Conservation (phyloP, 306 rosid species). For the Mimosa pudica region DNA sequence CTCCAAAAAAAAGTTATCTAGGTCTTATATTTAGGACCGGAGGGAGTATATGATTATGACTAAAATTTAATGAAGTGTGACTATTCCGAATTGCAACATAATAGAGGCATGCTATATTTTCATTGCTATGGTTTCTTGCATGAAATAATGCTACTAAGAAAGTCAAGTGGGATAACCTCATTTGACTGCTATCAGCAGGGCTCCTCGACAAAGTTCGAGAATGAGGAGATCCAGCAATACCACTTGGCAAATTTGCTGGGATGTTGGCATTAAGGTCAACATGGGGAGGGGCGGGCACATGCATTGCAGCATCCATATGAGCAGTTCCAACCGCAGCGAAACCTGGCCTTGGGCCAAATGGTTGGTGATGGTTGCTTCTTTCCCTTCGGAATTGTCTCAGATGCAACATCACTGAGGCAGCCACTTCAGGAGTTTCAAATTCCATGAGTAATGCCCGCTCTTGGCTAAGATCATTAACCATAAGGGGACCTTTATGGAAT, state of each 20-base stretch:
- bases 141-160: constrained; percentile 59
- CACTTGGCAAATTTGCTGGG: constrained; percentile 46
- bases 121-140: constrained; percentile 62
- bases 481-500: constrained; percentile 63
- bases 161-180: constrained; percentile 61
- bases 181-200: constrained; percentile 55
- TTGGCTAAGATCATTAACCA: constrained; percentile 71
- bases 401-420: constrained; percentile 79
- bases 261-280: constrained; percentile 51
- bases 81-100: constrained; percentile 51
- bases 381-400: constrained; percentile 78
- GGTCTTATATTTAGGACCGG: too few relatives aligned
- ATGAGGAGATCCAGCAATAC: constrained; percentile 61
- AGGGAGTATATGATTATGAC: not conserved
- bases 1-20: too few relatives aligned
- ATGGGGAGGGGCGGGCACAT: constrained; percentile 54
- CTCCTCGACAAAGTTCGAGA: constrained; percentile 55
- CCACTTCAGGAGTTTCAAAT: constrained; percentile 89
- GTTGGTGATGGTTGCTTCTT: constrained; percentile 56
- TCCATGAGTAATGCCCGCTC: constrained; percentile 89
- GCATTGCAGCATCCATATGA: constrained; percentile 62
- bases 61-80: constrained; percentile 11
- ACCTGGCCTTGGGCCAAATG: constrained; percentile 57
- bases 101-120: constrained; percentile 53
- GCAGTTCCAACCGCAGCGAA: constrained; percentile 45